Conservation (phyloP, 768 basidiomycete species). For the Pleurotus pulmonarius region DNA sequence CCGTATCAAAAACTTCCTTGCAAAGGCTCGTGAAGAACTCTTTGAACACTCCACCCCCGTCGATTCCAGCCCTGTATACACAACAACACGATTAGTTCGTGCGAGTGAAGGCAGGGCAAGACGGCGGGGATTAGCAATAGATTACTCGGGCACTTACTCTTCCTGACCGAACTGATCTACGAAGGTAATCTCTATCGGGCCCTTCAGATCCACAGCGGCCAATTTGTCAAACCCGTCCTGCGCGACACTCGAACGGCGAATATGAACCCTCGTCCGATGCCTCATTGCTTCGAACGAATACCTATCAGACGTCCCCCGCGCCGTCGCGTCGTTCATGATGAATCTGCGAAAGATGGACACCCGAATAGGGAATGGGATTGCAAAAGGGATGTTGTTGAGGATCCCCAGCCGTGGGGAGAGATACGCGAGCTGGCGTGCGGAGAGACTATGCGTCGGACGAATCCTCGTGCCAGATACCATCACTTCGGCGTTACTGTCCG, state of each 20-base stretch:
- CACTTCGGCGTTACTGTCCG: conserved; percentile 6
- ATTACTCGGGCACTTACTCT: conserved; percentile 52
- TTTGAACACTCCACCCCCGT: conserved; percentile 97
- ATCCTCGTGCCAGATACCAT: not conserved
- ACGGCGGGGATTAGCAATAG: not conserved
- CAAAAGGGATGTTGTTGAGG: conserved; percentile 93
- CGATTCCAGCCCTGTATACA: conserved; percentile 74
- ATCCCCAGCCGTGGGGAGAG: conserved; percentile 86
- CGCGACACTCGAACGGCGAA: conserved; percentile 75
- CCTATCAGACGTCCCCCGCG: conserved; percentile 16
- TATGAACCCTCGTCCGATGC: conserved; percentile 37
- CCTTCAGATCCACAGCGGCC: conserved; percentile 73
- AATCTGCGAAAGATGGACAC: conserved; percentile 88
- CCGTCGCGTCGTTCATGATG: conserved; percentile 57
- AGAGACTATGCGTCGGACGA: conserved; percentile 24
- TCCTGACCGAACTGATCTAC: conserved; percentile 84
- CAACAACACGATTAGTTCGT: not conserved
- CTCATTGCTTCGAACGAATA: conserved; percentile 13
- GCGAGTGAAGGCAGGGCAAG: not conserved
- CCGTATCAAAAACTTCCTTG: conserved; percentile 92
- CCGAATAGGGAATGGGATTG: conserved; percentile 90
- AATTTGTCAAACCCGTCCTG: conserved; percentile 91
- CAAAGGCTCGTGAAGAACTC: conserved; percentile 93
- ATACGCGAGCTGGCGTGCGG: conserved; percentile 68
- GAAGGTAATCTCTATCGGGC: conserved; percentile 86